Percentiles rank a stretch among this genome's conserved stretches.
Conservation (phyloP, 225 moss, liverwort and hornwort genomes). For the Asterella californica region DNA sequence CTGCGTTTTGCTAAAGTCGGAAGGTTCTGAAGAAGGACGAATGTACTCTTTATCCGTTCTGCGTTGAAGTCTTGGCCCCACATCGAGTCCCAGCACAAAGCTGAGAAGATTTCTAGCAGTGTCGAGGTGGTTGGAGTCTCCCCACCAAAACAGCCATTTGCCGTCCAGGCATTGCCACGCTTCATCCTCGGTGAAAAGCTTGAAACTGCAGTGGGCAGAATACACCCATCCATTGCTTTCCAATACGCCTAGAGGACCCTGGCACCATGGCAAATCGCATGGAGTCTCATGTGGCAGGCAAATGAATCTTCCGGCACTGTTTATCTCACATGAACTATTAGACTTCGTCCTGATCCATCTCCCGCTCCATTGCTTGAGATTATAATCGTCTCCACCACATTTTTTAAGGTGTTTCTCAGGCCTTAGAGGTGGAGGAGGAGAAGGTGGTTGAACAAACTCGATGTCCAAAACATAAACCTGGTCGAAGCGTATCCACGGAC, state of each 20-base stretch:
- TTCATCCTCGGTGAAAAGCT: slow-evolving; percentile 25
- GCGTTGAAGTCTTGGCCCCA: background rate
- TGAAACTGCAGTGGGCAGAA: slow-evolving; percentile 40
- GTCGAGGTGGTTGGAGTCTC: slow-evolving; percentile 39
- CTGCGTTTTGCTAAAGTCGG: background rate
- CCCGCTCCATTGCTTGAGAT: slow-evolving; percentile 28
- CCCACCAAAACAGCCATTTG: slow-evolving; percentile 41
- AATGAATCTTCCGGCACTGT: slow-evolving; percentile 3
- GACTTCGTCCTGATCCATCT: slow-evolving; percentile 28
- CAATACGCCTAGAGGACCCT: slow-evolving; percentile 25
- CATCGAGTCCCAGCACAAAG: slow-evolving; percentile 2
- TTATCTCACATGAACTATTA: slow-evolving; percentile 16
- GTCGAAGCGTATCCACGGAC: slow-evolving; percentile 31
- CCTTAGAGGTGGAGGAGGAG: background rate
- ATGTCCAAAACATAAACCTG: slow-evolving; percentile 28
- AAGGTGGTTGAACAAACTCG: slow-evolving; percentile 21
- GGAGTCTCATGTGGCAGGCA: slow-evolving; percentile 15
- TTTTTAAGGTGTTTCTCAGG: background rate
- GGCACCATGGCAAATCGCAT: slow-evolving; percentile 30
- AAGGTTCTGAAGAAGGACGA: background rate
- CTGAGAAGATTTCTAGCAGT: slow-evolving; percentile 30
- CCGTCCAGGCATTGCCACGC: slow-evolving; percentile 37
- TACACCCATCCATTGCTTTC: slow-evolving; percentile 48
- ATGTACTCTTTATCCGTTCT: background rate
- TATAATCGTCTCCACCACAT: slow-evolving; percentile 22